Evolutionary conservation across 495 filamentous ascomycete species (phyloP).

Genomic region (Letharia lupina): DNA sequence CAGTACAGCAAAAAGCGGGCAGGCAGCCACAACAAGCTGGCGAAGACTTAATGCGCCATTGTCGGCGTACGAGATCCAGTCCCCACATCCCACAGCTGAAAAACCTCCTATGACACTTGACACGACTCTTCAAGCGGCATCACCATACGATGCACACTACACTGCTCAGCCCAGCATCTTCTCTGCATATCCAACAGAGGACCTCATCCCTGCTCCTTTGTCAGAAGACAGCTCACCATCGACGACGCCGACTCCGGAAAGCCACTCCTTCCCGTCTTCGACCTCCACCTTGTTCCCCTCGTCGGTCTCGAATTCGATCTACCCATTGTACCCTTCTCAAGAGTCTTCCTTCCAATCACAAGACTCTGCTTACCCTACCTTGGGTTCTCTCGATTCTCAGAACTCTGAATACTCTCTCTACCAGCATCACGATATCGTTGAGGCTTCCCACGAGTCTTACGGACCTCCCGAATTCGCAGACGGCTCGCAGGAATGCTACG

Average conservation of each 20-base stretch:
- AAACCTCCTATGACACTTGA: conserved; percentile 18
- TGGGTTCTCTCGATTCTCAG: conserved; percentile 9
- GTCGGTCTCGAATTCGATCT: conserved; percentile 12
- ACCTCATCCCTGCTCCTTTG: conserved; percentile 4
- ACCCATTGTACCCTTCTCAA: background rate
- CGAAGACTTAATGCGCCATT: conserved; percentile 40
- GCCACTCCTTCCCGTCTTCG: conserved; percentile 20
- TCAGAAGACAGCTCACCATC: conserved; percentile 15
- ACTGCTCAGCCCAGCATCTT: conserved; percentile 14
- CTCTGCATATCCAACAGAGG: conserved; percentile 1
- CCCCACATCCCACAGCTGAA: conserved; percentile 3
- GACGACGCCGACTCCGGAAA: conserved; percentile 12
- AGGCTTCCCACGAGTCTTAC: background rate
- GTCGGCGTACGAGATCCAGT: conserved; percentile 30
- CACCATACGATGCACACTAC: conserved; percentile 4
- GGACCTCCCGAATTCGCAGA: background rate
- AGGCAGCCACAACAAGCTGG: conserved; percentile 48
- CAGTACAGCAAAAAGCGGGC: conserved; percentile 35
- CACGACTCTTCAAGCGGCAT: conserved; percentile 9
- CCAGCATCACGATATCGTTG: background rate
- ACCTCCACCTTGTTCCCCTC: conserved; percentile 21
- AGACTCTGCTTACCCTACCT: conserved; percentile 1
- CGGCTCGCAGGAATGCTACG: conserved; percentile 10
- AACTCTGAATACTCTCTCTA: background rate
- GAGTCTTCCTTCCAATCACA: conserved; percentile 2